A percentile compares a stretch with the other conserved stretches of the same genome.
Evolutionary conservation across 768 basidiomycete genomes (phyloP).

Genomic region (Boletus bicolor): DNA sequence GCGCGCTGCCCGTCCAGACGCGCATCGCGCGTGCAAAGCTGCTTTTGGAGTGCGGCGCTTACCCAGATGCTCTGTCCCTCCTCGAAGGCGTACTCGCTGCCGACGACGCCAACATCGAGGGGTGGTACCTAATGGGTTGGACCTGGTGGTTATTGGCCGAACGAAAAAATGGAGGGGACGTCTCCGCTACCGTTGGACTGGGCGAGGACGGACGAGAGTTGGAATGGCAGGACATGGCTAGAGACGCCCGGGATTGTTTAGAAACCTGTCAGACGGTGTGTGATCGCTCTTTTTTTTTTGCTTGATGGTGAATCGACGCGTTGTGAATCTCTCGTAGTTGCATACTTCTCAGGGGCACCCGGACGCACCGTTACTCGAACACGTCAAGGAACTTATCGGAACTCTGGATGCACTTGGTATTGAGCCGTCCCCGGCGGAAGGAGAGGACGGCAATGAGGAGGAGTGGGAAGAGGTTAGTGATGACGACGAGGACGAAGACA

Average conservation of each 20-base stretch:
- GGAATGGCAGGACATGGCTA: slow-evolving; percentile 74
- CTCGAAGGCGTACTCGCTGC: slow-evolving; percentile 74
- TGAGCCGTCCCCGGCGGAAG: slow-evolving; percentile 51
- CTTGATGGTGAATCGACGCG: neutral
- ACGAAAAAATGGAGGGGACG: slow-evolving; percentile 55
- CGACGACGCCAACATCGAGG: slow-evolving; percentile 86
- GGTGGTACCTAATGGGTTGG: slow-evolving; percentile 95
- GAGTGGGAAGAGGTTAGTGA: slow-evolving; percentile 67
- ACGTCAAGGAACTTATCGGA: slow-evolving; percentile 68
- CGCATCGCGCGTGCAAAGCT: slow-evolving; percentile 75
- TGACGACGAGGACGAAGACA: slow-evolving; percentile 49
- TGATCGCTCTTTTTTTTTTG: slow-evolving; percentile 4
- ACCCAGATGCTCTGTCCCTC: slow-evolving; percentile 69
- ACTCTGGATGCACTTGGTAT: slow-evolving; percentile 69
- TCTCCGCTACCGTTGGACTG: slow-evolving; percentile 38
- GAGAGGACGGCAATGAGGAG: slow-evolving; percentile 38
- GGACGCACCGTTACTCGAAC: slow-evolving; percentile 72
- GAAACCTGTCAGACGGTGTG: slow-evolving; percentile 78
- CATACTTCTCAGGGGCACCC: slow-evolving; percentile 69
- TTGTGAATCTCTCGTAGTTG: slow-evolving; percentile 41
- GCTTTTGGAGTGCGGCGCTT: slow-evolving; percentile 73
- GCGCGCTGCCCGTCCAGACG: slow-evolving; percentile 55
- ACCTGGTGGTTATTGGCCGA: slow-evolving; percentile 83
- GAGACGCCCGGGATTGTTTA: slow-evolving; percentile 75
- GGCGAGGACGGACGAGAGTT: slow-evolving; percentile 38